Evolutionary conservation across 345 rosid species (phyloP).

Genomic region (Linum tenue): DNA sequence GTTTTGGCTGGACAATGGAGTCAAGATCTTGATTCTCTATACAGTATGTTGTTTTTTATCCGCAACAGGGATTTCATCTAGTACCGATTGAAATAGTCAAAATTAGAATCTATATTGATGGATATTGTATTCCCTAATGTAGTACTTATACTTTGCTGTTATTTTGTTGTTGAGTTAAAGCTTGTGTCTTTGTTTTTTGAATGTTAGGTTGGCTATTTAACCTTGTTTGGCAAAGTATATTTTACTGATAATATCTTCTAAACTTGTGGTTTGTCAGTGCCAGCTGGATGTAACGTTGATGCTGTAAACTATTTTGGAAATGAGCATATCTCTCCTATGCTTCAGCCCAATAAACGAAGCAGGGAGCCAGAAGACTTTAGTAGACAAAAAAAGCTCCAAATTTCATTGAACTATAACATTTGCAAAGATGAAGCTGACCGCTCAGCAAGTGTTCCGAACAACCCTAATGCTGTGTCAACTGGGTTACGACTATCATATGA

Average conservation of each 20-base stretch:
- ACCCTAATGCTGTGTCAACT: slow-evolving; percentile 61
- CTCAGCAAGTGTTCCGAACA: slow-evolving; percentile 34
- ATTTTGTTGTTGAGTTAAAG: background rate
- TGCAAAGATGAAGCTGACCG: slow-evolving; percentile 50
- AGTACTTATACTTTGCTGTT: background rate
- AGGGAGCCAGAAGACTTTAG: slow-evolving; percentile 47
- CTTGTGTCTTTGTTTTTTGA: background rate
- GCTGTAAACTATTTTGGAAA: slow-evolving; percentile 62
- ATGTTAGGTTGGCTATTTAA: background rate
- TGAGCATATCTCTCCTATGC: slow-evolving; percentile 44
- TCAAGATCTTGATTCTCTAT: no score
- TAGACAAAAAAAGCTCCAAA: slow-evolving; percentile 59
- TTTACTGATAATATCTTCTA: slow-evolving; percentile 12
- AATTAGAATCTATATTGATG: no score
- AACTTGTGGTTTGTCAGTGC: slow-evolving; percentile 24
- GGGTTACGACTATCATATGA: slow-evolving; percentile 76
- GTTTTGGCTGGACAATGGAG: no score
- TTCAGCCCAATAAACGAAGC: slow-evolving; percentile 37
- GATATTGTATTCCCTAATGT: no score
- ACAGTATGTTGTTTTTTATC: no score
- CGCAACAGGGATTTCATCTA: no score
- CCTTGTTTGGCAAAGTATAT: background rate
- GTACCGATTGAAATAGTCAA: no score
- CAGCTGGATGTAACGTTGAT: slow-evolving; percentile 48
- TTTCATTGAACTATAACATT: slow-evolving; percentile 46